Evolutionary conservation across 352 stramenopile species (phyloP).

Genomic region (Aphanomyces cochlioides): DNA sequence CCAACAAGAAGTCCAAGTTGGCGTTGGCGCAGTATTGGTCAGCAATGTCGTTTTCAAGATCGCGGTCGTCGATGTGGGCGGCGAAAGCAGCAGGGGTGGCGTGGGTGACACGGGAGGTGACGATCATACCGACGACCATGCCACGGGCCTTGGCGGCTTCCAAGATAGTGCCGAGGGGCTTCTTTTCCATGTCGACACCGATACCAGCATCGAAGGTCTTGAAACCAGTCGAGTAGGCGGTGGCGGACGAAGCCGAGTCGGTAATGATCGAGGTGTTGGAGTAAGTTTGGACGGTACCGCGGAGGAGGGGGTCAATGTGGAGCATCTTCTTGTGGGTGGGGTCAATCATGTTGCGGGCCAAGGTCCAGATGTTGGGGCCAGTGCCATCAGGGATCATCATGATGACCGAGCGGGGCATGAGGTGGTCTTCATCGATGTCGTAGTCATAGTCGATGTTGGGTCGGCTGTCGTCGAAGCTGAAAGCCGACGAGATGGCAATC

Average conservation of each 20-base stretch:
- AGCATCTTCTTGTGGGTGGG: conserved; percentile 49
- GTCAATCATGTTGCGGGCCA: conserved; percentile 55
- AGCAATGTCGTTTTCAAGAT: conserved; percentile 55
- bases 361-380: conserved; percentile 58
- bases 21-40: conserved; percentile 62
- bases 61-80: conserved; percentile 48
- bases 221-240: conserved; percentile 55
- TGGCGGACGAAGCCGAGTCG: conserved; percentile 53
- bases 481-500: neutral
- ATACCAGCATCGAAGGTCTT: conserved; percentile 65
- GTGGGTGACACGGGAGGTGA: conserved; percentile 61
- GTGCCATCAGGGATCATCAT: conserved; percentile 76
- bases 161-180: conserved; percentile 57
- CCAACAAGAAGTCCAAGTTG: conserved; percentile 62
- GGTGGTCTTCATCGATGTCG: conserved; percentile 47
- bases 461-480: neutral
- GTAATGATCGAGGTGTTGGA: conserved; percentile 68
- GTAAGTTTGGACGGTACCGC: conserved; percentile 56
- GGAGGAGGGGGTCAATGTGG: conserved; percentile 55
- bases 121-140: conserved; percentile 66
- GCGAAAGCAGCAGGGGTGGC: conserved; percentile 56
- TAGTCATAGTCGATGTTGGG: conserved; percentile 50
- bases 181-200: conserved; percentile 50
- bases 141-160: conserved; percentile 56
- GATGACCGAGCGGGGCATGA: conserved; percentile 49